Base-by-base conservation (phyloP, 768 basidiomycete genomes). In the Symmetrospora coprosmae region DNA sequence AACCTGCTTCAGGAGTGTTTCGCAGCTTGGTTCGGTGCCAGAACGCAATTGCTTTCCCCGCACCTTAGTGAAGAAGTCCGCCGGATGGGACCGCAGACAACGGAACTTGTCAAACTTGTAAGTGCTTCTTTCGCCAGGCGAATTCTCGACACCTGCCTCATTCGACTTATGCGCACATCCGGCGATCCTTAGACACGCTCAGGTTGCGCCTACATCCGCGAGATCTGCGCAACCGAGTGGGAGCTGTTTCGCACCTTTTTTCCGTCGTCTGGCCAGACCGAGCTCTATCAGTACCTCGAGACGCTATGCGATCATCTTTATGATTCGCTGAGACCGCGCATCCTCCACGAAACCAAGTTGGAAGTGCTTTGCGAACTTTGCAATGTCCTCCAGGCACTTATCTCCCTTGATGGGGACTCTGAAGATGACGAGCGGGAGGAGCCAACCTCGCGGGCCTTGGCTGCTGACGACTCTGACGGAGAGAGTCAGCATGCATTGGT, bases 271-370 rank as follows among this genome's bases (percentile, higher is more conserved):
- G 16, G 35, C 30, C 17, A 27, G n/a, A 11, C 9, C 14, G 43
- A 41, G 14, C 34, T 49, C 11, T 28, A n/a, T 68, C 78, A 81
- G 62, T 96, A 88, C 73, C 78, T 99, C 23, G 90, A 94, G 74
- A 83, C 79, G 2, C 78, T 97, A 0, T 96, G 90, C 66, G 92
- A 96, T 73, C 80, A 88, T 66, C 81, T 99, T 33, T 94, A 91
- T 70, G 94, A 97, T 70, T 88, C 91, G 65, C 80, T 99, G 1
- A 85, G 92, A 1, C 94, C 92, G 4, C 82, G 91, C 4, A 96
- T 99, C 64, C 78, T 96, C 1, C 91, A 96, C 67, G 92, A 96
- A 69, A 83, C 84, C 0, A 81, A 85, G 4, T 79, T 99, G 45
- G 83, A 84, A 1, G 82, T 82, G 0, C 80, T 99, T 1, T 91